Evolutionary conservation across 2,329 filamentous ascomycete genomes (phyloP).

Genomic region (Beauveria pseudobassiana): DNA sequence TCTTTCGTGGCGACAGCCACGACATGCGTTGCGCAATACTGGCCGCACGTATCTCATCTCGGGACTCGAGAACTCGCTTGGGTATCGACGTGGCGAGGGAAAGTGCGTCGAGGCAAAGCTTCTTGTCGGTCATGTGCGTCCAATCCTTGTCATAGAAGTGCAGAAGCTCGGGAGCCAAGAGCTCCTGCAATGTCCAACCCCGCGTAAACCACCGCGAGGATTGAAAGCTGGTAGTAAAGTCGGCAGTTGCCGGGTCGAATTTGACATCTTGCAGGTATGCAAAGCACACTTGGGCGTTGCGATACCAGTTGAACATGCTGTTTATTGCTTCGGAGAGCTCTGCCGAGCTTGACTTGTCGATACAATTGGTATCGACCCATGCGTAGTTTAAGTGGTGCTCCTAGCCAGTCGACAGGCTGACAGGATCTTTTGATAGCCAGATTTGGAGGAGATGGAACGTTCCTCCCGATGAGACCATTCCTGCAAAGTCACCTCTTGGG

Average conservation of each 20-base stretch:
- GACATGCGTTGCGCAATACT: slow-evolving; percentile 11
- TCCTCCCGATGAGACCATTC: not conserved
- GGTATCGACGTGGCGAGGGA: slow-evolving; percentile 15
- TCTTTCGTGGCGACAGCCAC: slow-evolving; percentile 15
- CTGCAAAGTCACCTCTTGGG: not conserved
- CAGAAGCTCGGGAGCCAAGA: slow-evolving; percentile 18
- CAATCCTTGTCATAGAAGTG: slow-evolving; percentile 19
- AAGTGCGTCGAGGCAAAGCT: slow-evolving; percentile 11
- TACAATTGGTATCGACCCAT: slow-evolving; percentile 19
- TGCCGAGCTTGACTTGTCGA: not conserved
- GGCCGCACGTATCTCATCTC: not conserved
- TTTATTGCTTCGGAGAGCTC: not conserved
- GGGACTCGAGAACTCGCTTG: slow-evolving; percentile 1
- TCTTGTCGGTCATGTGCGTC: slow-evolving; percentile 16
- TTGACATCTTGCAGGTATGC: not conserved
- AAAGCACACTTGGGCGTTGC: not conserved
- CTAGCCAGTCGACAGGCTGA: not conserved
- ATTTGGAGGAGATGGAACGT: not conserved
- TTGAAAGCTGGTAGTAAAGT: slow-evolving; percentile 7
- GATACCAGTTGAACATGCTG: not conserved
- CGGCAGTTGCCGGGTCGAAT: slow-evolving; percentile 7
- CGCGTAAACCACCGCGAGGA: slow-evolving; percentile 17
- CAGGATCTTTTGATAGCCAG: not conserved
- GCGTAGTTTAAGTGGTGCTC: slow-evolving; percentile 16
- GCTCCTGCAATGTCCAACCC: slow-evolving; percentile 16